Evolutionary conservation across 2,329 filamentous ascomycete genomes (phyloP).

Genomic region (Thielaviopsis cerberus): DNA sequence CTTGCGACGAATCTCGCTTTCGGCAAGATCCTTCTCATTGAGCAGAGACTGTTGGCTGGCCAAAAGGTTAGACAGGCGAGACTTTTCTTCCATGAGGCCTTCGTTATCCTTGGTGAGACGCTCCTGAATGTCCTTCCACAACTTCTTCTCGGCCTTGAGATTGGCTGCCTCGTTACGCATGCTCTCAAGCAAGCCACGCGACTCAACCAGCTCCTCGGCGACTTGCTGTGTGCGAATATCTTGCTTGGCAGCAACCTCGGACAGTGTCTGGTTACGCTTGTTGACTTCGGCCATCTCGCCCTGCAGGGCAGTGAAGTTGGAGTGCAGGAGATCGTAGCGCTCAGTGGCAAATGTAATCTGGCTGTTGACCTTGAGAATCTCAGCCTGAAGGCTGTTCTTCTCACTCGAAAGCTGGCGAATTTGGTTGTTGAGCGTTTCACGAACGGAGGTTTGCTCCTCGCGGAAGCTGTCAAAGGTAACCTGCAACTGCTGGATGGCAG

Average conservation of each 20-base stretch:
- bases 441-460: slow-evolving; percentile 65
- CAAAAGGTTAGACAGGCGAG: slow-evolving; percentile 64
- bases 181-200: slow-evolving; percentile 63
- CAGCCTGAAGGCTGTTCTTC: slow-evolving; percentile 64
- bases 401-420: slow-evolving; percentile 64
- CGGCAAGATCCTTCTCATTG: slow-evolving; percentile 75
- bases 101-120: slow-evolving; percentile 80
- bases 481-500: slow-evolving; percentile 72
- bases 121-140: slow-evolving; percentile 87
- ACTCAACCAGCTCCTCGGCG: slow-evolving; percentile 80
- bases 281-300: slow-evolving; percentile 73
- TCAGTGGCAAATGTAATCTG: slow-evolving; percentile 68
- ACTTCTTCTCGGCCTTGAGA: slow-evolving; percentile 80
- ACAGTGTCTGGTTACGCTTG: slow-evolving; percentile 57
- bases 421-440: slow-evolving; percentile 67
- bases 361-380: slow-evolving; percentile 61
- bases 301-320: slow-evolving; percentile 69
- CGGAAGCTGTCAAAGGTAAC: slow-evolving; percentile 77
- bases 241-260: slow-evolving; percentile 72
- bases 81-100: slow-evolving; percentile 62
- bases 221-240: slow-evolving; percentile 81
- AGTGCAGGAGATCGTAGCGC: slow-evolving; percentile 74
- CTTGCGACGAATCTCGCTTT: slow-evolving; percentile 64
- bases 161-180: slow-evolving; percentile 82
- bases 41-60: slow-evolving; percentile 72